Conservation (phyloP, 2,329 filamentous ascomycete genomes). For the Phialophora chinensis region DNA sequence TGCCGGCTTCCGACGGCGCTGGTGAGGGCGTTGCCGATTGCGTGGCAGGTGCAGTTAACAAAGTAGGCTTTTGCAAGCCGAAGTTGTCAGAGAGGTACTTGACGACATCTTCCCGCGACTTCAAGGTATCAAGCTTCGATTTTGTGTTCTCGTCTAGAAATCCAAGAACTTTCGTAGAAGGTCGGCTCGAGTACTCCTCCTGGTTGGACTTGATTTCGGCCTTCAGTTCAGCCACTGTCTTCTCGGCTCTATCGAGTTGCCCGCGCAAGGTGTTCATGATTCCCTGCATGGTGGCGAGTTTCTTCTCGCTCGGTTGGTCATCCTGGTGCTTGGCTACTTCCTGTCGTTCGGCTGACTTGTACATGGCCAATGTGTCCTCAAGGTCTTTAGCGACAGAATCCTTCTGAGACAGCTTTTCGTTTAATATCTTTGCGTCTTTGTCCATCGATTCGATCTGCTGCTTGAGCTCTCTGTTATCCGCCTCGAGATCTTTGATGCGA, state of each 20-base stretch:
- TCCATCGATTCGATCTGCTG: constrained; percentile 39
- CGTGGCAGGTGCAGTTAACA: constrained; percentile 18
- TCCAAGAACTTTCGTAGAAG: constrained; percentile 34
- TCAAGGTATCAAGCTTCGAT: constrained; percentile 27
- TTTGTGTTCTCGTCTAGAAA: constrained; percentile 33
- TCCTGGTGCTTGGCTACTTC: constrained; percentile 41
- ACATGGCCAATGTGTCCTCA: constrained; percentile 38
- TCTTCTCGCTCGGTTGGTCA: constrained; percentile 56
- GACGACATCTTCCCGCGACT: constrained; percentile 42
- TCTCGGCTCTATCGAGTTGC: constrained; percentile 61
- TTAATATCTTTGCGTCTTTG: constrained; percentile 30
- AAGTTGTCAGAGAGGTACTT: constrained; percentile 49
- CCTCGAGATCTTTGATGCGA: constrained; percentile 40
- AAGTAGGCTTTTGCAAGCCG: constrained; percentile 28
- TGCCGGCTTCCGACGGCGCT: constrained; percentile 36
- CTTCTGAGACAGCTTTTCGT: constrained; percentile 45
- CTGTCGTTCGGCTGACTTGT: constrained; percentile 37
- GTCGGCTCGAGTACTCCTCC: constrained; percentile 30
- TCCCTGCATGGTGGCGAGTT: constrained; percentile 60
- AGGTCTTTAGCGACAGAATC: constrained; percentile 41
- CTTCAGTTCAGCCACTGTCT: constrained; percentile 54
- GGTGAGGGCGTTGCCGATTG: constrained; percentile 35
- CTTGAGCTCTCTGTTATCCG: constrained; percentile 40
- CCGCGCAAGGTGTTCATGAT: constrained; percentile 61
- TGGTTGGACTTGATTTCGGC: constrained; percentile 41